Base-by-base conservation (phyloP, 2,329 filamentous ascomycete genomes). In the Colletotrichum horii region DNA sequence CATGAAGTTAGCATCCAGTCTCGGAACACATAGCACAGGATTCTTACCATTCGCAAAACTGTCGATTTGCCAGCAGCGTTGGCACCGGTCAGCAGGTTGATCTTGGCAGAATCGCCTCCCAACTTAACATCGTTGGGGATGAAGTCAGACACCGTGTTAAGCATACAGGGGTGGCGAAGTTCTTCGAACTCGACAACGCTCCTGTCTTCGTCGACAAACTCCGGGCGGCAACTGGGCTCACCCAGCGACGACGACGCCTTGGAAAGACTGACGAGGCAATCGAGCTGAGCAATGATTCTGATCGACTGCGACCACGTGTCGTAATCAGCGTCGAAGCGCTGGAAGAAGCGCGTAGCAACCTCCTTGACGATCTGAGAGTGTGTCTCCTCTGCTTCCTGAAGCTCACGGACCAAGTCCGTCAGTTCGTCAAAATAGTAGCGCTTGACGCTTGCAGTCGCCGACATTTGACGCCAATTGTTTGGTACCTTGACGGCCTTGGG, bases 41-140 rank as follows among this genome's bases (percentile, higher is more conserved):
- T 4, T 84, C 91, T 85, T 87, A 95, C 94, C 97, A 98, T 98
- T 81, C 97, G 93, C 36, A 99, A 90, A 58, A 99, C 92, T 2
- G 97, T 99, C 2, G 97, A 98, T 86, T 99, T 99, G 82, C 97
- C 97, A 65, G 97, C 97, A 11, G 97, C 97, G 81, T 99, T 99
- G 76, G 97, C 97, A 82, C 97, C 97, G 2, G 97, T 99, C 52
- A 99, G 90, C 34, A 99, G 88, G 79, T 95, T 96, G 80, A 99
- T 96, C 80, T 96, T 98, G 69, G 95, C 89, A 9, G 90, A 88
- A 12, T 93, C 88, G 8, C 97, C 97, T 75, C 97, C 97, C 4
- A 99, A 92, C 75, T 92, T 92, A 78, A 99, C 92, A 82, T 98
- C 94, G 80, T 99, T 99, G 6, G 97, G 97, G 76, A 99, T 99